Percentiles rank a stretch among this genome's conserved stretches.
These are phyloP conservation scores for Picochlorum sp. DNA, from an alignment of 139 green algal genomes.

Conservation along the genomic window DNA sequence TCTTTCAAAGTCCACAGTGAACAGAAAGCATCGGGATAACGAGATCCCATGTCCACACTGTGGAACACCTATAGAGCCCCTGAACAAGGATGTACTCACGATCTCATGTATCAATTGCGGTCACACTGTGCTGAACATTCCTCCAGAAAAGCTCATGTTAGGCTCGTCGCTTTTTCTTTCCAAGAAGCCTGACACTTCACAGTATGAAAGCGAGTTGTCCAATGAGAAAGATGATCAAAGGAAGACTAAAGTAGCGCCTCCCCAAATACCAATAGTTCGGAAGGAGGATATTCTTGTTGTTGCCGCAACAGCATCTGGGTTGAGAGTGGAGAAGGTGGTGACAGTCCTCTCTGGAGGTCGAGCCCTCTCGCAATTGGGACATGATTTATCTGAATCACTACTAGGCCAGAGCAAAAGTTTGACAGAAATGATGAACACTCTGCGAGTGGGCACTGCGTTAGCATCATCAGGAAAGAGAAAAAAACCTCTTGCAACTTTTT, in stretches of 20 bases:
- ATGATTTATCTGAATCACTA: conserved; percentile 24
- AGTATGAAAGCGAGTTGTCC: no score
- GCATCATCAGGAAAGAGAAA: conserved; percentile 12
- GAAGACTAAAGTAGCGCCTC: no score
- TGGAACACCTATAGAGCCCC: conserved; percentile 1
- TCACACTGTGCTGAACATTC: conserved; percentile 18
- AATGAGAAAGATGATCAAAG: no score
- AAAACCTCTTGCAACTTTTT: conserved; percentile 53
- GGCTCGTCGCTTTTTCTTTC: conserved; percentile 18
- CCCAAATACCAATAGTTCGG: no score
- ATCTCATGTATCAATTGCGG: conserved; percentile 12
- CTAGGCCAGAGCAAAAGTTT: conserved; percentile 52
- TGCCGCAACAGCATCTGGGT: conserved; percentile 34
- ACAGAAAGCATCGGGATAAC: neutral
- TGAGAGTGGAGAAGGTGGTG: conserved; percentile 28
- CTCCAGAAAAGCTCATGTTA: conserved; percentile 26
- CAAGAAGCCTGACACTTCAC: no score
- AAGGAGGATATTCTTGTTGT: conserved; percentile 35
- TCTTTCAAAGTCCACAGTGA: neutral
- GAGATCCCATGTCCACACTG: conserved; percentile 26
- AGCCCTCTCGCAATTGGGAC: conserved; percentile 38
- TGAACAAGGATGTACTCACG: conserved; percentile 8
- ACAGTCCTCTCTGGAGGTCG: conserved; percentile 9
- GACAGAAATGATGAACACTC: conserved; percentile 25
- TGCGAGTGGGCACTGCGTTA: conserved; percentile 36